Evolutionary conservation across 495 filamentous ascomycete species (phyloP), one percentile per base, ranked within the genome.

Genomic region (Terfezia boudieri): DNA sequence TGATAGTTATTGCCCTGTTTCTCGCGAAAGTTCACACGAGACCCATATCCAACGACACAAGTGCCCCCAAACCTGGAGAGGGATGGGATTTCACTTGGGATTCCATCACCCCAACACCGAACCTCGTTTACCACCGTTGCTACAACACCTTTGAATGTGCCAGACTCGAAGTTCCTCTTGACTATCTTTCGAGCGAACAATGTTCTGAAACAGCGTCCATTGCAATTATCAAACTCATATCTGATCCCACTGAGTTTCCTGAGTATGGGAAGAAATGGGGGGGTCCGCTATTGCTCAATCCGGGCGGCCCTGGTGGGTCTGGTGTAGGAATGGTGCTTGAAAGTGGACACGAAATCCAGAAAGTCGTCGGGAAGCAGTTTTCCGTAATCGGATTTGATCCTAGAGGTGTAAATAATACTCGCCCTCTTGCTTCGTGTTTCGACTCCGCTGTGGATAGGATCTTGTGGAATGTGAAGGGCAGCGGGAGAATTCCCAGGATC

Each of bases 321-420:
- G 73, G 73, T 5, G 65, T 75, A 7, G 68, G 59, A 38, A 60
- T 69, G 1, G 57, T 71, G 3, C 66, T 59, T 23, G 58, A 65
- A 35, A 63, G 64, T 20, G 73, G 70, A 0, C 49, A 51, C 4
- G 53, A 62, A 36, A 57, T 75, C 48, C 74, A 76, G 55, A 60
- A 66, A 11, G 68, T 75, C 37, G 64, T 73, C 6, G 74, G 73
- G 10, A 61, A 54, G 22, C 70, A 73, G 22, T 64, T 72, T 57
- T 71, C 73, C 55, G 67, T 78, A 36, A 62, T 78, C 26, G 71
- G 73, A 11, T 78, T 74, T 65, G 76, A 79, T 56, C 76, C 75
- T 2, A 67, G 76, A 4, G 76, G 75, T 9, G 67, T 78, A 49
- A 73, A 75, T 43, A 63, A 67, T 5, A 74, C 75, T 1, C 70